Base-by-base conservation (phyloP, 202 grass and related monocot species). In the Brachypodium distachyon region DNA sequence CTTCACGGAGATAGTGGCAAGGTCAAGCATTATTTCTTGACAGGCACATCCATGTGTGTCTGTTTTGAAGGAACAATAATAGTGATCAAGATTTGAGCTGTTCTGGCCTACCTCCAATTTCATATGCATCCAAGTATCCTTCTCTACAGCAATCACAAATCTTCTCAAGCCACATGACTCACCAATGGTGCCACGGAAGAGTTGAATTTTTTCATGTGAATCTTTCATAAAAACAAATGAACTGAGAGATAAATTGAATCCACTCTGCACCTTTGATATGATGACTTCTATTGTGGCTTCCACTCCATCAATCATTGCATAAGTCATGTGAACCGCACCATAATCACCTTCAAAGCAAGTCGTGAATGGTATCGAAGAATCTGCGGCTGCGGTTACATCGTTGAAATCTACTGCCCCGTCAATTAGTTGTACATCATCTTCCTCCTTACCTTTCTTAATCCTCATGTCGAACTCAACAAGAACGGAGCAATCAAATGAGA, bases 201-300 rank as follows among this genome's bases (percentile, higher is more conserved):
- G 73, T n/a, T 23, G 41, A 9, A 76, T 49, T 25, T 76, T 49
- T 25, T 76, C 28, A 25, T 36, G 31, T 1, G 0, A 1, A 17
- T 0, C 3, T 14, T 1, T 12, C 3, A 50, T 38, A 26, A 34
- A 10, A 7, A 77, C 43, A 63, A 27, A 6, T 3, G 43, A 48
- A 38, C 19, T 37, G 0, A 77, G 74, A 38, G 43, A 77, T 14
- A 77, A 64, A 37, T 5, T 17, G 2, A 64, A 49, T 50, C 58
- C 19, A 0, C 42, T 77, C 4, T 37, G 6, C 3, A 28, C 28
- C 34, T 63, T 19, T 50, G 31, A 49, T 62, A 63, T 63, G 29
- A 37, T 8, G 50, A 77, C 19, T 18, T 77, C 42, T 18, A 77
- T 27, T 26, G 58, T 77, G 12, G 73, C 42, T 42, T 77, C 43